Evolutionary conservation across 768 basidiomycete genomes (phyloP), one percentile per base, ranked within the genome.

Genomic region (Boletales sp.): DNA sequence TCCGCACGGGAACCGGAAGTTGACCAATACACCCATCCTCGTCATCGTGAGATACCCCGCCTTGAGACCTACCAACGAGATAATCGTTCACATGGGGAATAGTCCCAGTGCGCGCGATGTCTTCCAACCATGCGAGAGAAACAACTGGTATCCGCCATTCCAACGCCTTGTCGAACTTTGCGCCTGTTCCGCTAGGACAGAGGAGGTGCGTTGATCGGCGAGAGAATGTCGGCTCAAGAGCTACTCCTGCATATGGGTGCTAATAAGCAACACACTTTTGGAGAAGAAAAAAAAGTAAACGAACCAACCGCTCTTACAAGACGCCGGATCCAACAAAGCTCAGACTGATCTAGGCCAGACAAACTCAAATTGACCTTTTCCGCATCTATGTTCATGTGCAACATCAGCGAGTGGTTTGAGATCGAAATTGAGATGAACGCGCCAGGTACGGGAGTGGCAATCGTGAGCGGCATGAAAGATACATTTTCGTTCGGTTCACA

Each of bases 101-200:
- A 2, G 41, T 43, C 1, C 87, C 90, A 0, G 68, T 74, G 25
- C 59, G 63, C 9, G 78, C 83, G 55, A 90, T 79, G 0, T 72
- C 70, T 12, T 73, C 72, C 15, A 96, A 62, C 91, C 92, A 96
- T 9, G 70, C 71, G 64, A 86, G 72, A 34, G 76, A 73, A 18
- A 94, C 74, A n/a, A 89, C 80, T 0, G 85, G 83, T 8, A 87
- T 78, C 13, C 75, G 75, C 93, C 94, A 95, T 62, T 90, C 82
- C 35, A 65, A 61, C 2, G 93, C 91, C 63, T 86, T 90, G 14
- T 84, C 79, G 44, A 80, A 90, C 63, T 96, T 95, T 19, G 75
- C 72, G 14, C 94, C 91, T 0, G 63, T 70, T 0, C 76, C 80
- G 7, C 81, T 74, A 0, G 87, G 86, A 62, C 91, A 93, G 8